Evolutionary conservation across 2,329 filamentous ascomycete species (phyloP).

Genomic region (Coniosporium tulheliwenetii): DNA sequence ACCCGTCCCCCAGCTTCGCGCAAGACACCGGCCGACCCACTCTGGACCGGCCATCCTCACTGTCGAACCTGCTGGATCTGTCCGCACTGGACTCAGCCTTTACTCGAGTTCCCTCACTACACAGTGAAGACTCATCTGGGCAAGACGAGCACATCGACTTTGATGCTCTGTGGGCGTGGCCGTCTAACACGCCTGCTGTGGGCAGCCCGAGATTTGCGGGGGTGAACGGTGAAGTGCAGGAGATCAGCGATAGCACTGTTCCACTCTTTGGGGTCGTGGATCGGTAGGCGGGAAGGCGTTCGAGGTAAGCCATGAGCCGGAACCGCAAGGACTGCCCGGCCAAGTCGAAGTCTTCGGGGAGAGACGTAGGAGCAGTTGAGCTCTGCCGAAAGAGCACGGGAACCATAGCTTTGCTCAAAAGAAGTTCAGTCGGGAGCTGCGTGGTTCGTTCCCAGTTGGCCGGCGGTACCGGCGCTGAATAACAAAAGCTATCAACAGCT

Average conservation of each 20-base stretch:
- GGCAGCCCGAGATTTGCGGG: conserved; percentile 11
- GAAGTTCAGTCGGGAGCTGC: too few relatives aligned
- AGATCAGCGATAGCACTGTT: conserved; percentile 14
- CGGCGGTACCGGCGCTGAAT: too few relatives aligned
- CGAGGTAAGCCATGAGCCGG: too few relatives aligned
- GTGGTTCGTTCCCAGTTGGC: too few relatives aligned
- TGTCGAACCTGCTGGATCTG: conserved; percentile 21
- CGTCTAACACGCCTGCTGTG: conserved; percentile 16
- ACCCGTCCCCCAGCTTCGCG: too few relatives aligned
- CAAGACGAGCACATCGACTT: conserved; percentile 25
- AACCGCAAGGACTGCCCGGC: too few relatives aligned
- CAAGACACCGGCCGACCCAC: neutral
- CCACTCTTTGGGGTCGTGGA: conserved; percentile 16
- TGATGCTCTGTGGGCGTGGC: conserved; percentile 25
- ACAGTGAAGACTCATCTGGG: conserved; percentile 15
- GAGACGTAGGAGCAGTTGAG: too few relatives aligned
- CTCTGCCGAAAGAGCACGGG: too few relatives aligned
- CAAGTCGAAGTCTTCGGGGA: too few relatives aligned
- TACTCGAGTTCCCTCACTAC: conserved; percentile 13
- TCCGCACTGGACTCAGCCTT: conserved; percentile 14
- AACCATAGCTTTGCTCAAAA: too few relatives aligned
- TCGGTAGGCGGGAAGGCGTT: neutral
- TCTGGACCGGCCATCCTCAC: conserved; percentile 6
- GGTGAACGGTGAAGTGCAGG: conserved; percentile 8
- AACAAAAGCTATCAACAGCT: too few relatives aligned